A percentile compares a stretch with the other conserved stretches of the same genome.
Evolutionary conservation across 2,329 filamentous ascomycete genomes (phyloP).

Genomic region (Pestalotiopsis sp.): DNA sequence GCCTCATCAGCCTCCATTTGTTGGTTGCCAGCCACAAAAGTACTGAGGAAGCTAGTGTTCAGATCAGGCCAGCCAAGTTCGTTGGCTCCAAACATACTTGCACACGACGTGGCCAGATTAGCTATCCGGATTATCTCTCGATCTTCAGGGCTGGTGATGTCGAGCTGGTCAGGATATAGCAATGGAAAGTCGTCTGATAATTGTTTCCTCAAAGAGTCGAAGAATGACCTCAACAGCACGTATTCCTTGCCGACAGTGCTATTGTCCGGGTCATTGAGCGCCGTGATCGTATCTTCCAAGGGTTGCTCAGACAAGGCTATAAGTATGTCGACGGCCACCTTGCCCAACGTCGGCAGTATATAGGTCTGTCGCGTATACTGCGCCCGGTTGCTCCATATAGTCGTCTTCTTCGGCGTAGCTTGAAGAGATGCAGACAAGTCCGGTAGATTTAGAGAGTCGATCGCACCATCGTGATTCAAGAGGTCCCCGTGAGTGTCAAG

Average conservation of each 20-base stretch:
- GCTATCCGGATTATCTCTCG: slow-evolving; percentile 31
- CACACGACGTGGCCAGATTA: slow-evolving; percentile 33
- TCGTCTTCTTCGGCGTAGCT: slow-evolving; percentile 17
- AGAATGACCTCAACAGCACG: slow-evolving; percentile 24
- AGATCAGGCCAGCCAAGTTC: slow-evolving; percentile 33
- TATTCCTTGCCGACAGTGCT: slow-evolving; percentile 33
- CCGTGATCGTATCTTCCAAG: slow-evolving; percentile 34
- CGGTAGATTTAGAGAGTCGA: not conserved
- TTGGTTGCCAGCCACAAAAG: slow-evolving; percentile 30
- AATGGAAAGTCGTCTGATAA: slow-evolving; percentile 26
- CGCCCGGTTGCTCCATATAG: slow-evolving; percentile 32
- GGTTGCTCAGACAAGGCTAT: slow-evolving; percentile 33
- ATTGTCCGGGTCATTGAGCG: slow-evolving; percentile 26
- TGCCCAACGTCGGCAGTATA: slow-evolving; percentile 32
- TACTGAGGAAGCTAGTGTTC: slow-evolving; percentile 30
- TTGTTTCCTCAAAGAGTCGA: slow-evolving; percentile 28
- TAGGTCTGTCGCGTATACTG: slow-evolving; percentile 34
- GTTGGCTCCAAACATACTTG: slow-evolving; percentile 33
- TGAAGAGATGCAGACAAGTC: slow-evolving; percentile 3
- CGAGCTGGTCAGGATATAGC: slow-evolving; percentile 25
- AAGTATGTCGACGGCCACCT: slow-evolving; percentile 33
- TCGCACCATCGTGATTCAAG: slow-evolving; percentile 15
- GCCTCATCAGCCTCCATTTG: slow-evolving; percentile 29
- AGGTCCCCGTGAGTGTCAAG: not conserved
- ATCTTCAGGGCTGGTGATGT: slow-evolving; percentile 24